Percentiles rank a stretch among this genome's conserved stretches.
These are phyloP conservation scores for Cladosporium sp. DNA, from an alignment of 2,329 filamentous ascomycete genomes.

Conservation along the genomic window DNA sequence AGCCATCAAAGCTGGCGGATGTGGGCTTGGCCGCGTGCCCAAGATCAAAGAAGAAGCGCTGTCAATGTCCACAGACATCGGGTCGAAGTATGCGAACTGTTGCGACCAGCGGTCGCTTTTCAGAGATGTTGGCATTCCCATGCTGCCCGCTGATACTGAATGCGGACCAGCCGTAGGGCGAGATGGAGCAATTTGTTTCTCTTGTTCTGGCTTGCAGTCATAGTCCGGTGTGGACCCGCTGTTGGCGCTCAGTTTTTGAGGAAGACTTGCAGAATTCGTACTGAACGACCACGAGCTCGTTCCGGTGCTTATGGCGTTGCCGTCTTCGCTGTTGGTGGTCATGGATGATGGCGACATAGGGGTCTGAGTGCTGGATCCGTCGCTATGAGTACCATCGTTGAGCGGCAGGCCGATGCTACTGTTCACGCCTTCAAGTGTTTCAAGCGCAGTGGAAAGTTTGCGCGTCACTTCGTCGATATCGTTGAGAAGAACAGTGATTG, in stretches of 20 bases:
- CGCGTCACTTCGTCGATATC: constrained; percentile 10
- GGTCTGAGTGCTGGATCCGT: not conserved
- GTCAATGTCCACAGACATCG: constrained; percentile 18
- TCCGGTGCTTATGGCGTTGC: not conserved
- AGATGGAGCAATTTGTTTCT: not conserved
- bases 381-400: not conserved
- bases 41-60: constrained; percentile 14
- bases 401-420: not conserved
- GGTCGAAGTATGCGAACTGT: constrained; percentile 11
- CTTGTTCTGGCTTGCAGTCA: not conserved
- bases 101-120: not conserved
- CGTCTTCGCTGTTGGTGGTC: constrained; percentile 10
- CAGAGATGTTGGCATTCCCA: not conserved
- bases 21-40: not conserved
- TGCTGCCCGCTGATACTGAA: not conserved
- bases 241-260: not conserved
- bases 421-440: not conserved
- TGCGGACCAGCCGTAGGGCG: not conserved
- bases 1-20: not conserved
- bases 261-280: not conserved
- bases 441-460: not conserved
- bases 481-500: not conserved
- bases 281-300: constrained; percentile 9
- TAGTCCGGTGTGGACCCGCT: not conserved
- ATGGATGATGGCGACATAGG: not conserved